Conservation (phyloP, 805 yeast genomes). For the Danielia reshetovae region DNA sequence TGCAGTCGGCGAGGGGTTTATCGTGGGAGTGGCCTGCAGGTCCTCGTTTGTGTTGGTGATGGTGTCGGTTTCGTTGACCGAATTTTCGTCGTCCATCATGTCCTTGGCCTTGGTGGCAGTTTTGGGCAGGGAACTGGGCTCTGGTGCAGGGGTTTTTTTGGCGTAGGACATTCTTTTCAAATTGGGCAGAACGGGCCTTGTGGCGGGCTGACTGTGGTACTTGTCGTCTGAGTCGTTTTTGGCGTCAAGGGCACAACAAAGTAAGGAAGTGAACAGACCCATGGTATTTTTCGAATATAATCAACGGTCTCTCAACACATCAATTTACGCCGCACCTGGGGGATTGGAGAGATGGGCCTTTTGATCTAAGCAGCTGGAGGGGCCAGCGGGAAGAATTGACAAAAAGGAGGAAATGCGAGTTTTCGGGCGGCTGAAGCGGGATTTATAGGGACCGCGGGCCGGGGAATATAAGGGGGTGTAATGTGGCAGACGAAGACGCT, state of each 20-base stretch:
- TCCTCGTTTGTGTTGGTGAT: conserved; percentile 36
- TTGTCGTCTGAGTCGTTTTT: conserved; percentile 32
- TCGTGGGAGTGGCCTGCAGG: conserved; percentile 15
- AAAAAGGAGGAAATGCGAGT: too few relatives aligned
- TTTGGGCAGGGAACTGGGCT: conserved; percentile 1
- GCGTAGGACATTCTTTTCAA: neutral
- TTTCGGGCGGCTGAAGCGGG: too few relatives aligned
- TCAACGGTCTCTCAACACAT: too few relatives aligned
- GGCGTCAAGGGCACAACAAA: conserved; percentile 37
- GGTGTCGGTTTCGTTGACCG: conserved; percentile 40
- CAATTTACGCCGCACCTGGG: too few relatives aligned
- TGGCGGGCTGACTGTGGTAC: conserved; percentile 17
- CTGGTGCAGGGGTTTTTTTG: neutral
- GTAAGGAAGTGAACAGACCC: conserved; percentile 31
- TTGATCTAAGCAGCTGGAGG: too few relatives aligned
- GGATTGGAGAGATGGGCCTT: too few relatives aligned
- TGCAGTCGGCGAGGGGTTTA: neutral
- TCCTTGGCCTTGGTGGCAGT: conserved; percentile 13
- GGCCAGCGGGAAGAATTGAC: too few relatives aligned
- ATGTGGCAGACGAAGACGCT: too few relatives aligned
- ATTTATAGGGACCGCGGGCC: too few relatives aligned
- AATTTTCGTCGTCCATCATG: conserved; percentile 33
- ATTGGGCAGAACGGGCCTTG: conserved; percentile 1
- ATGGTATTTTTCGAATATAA: too few relatives aligned
- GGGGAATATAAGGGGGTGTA: too few relatives aligned